Base-by-base conservation (phyloP, 768 basidiomycete genomes). In the Xerocomus spinulosus region DNA sequence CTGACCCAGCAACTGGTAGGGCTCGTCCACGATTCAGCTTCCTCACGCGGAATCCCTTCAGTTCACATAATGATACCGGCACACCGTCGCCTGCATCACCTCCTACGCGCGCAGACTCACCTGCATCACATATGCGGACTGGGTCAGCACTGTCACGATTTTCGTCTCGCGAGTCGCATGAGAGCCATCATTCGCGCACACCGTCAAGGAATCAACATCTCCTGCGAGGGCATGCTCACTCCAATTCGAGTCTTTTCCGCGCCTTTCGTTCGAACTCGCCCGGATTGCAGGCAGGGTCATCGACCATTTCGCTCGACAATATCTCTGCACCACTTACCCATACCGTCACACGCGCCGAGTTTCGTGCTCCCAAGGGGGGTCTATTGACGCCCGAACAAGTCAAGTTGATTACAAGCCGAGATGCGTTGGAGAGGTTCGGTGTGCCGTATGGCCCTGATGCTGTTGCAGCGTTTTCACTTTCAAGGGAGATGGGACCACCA, bases 301-400 rank as follows among this genome's bases (percentile, higher is more conserved):
- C 86, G 17, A 70, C 76, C 44, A 81, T 87, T 47, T 87, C 87
- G 15, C 71, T 89, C 29, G 73, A 80, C 53, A 85, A 79, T 9
- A 91, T 92, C 48, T 88, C 86, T 5, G 60, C 85, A 5, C 89
- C 89, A 7, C 76, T 92, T 9, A 75, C 82, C 6, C 85, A 92
- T 61, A 91, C 89, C 10, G 69, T 77, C 23, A 70, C 77, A 18
- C 81, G 84, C 20, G 83, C 87, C 2, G 82, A 84, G 60, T 85
- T 89, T 52, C 76, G 76, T 15, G 86, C 81, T 48, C 77, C 77
- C 18, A 63, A 64, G 41, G 60, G 68, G 5, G 77, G 78, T 0
- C 68, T 74, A 13, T 15, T 63, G 44, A 78, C 77, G 7, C 63
- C 74, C 0, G 78, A 79, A 34, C 77, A 79, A 54, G 65, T 92